Percentiles rank a stretch among this genome's conserved stretches.
phyloP scores from a whole-genome alignment of 768 basidiomycete genomes.

The Amanita rimosa region DNA sequence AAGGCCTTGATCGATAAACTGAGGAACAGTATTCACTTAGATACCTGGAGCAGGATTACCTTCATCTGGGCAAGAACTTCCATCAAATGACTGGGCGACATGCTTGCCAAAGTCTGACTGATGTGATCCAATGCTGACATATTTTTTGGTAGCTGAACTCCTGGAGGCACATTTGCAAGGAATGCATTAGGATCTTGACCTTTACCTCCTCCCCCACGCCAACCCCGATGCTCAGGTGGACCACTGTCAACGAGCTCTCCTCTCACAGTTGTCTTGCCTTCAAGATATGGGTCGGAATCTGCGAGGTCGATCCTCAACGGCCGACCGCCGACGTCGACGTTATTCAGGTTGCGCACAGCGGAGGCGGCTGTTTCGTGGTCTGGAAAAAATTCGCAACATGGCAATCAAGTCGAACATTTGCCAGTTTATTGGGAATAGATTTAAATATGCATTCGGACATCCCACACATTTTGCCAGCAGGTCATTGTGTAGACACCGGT shows the following conservation, averaged over 20 bases:
- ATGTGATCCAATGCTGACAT: conserved; percentile 71
- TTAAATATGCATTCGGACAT: conserved; percentile 3
- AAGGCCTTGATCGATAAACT: conserved; percentile 51
- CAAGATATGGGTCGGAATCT: conserved; percentile 85
- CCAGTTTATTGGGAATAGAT: not conserved
- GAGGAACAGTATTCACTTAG: conserved; percentile 7
- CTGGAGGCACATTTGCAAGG: conserved; percentile 60
- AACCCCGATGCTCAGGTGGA: conserved; percentile 40
- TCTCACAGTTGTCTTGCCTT: conserved; percentile 81
- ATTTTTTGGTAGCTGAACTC: conserved; percentile 64
- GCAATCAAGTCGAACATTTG: conserved; percentile 8
- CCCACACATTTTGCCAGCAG: conserved; percentile 4
- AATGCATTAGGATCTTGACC: conserved; percentile 40
- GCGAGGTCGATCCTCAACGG: conserved; percentile 91
- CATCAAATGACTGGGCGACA: conserved; percentile 76
- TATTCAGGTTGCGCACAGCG: conserved; percentile 93
- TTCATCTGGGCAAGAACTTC: conserved; percentile 98
- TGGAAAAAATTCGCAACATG: conserved; percentile 18
- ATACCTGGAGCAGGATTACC: conserved; percentile 35
- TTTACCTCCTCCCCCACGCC: conserved; percentile 42
- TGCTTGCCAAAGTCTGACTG: conserved; percentile 72
- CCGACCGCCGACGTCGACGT: conserved; percentile 84
- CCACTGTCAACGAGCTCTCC: conserved; percentile 72
- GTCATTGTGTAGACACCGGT: not conserved
- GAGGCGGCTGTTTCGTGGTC: conserved; percentile 95